Percentiles rank a stretch among this genome's conserved stretches.
Evolutionary conservation across 2,329 filamentous ascomycete genomes (phyloP).

Genomic region (Apiospora pterosperma): DNA sequence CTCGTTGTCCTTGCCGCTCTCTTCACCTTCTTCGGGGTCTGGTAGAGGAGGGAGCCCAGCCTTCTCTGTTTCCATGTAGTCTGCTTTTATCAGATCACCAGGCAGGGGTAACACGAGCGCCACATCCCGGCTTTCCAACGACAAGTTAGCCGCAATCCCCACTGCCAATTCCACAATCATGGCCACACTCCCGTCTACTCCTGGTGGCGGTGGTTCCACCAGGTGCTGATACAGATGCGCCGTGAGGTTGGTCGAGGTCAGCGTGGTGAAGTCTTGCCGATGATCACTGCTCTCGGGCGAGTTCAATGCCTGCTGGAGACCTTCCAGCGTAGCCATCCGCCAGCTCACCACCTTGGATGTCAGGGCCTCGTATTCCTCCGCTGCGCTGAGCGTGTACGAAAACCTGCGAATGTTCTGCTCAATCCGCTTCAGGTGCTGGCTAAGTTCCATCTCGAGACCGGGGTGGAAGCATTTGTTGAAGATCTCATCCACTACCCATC

Average conservation of each 20-base stretch:
- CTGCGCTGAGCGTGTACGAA: slow-evolving; percentile 68
- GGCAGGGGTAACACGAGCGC: slow-evolving; percentile 82
- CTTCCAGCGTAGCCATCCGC: slow-evolving; percentile 90
- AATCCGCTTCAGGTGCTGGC: slow-evolving; percentile 76
- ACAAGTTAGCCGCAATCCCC: slow-evolving; percentile 79
- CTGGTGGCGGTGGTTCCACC: slow-evolving; percentile 70
- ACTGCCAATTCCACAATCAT: slow-evolving; percentile 94
- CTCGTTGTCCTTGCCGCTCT: slow-evolving; percentile 35
- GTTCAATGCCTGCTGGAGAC: slow-evolving; percentile 69
- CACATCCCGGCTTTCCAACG: slow-evolving; percentile 87
- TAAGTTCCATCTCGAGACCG: slow-evolving; percentile 72
- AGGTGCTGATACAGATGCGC: slow-evolving; percentile 71
- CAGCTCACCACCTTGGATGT: slow-evolving; percentile 86
- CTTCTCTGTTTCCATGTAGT: slow-evolving; percentile 87
- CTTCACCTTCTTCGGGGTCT: slow-evolving; percentile 35
- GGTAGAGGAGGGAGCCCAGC: slow-evolving; percentile 57
- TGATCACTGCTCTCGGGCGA: slow-evolving; percentile 64
- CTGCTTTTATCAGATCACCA: slow-evolving; percentile 63
- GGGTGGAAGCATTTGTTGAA: slow-evolving; percentile 94
- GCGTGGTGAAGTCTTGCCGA: slow-evolving; percentile 65
- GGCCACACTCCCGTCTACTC: slow-evolving; percentile 81
- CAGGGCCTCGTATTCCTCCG: slow-evolving; percentile 86
- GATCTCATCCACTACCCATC: slow-evolving; percentile 87
- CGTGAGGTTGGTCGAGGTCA: slow-evolving; percentile 65
- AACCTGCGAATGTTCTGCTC: slow-evolving; percentile 83